Base-by-base conservation (phyloP, 2,329 filamentous ascomycete genomes). In the Akanthomyces lecanii region DNA sequence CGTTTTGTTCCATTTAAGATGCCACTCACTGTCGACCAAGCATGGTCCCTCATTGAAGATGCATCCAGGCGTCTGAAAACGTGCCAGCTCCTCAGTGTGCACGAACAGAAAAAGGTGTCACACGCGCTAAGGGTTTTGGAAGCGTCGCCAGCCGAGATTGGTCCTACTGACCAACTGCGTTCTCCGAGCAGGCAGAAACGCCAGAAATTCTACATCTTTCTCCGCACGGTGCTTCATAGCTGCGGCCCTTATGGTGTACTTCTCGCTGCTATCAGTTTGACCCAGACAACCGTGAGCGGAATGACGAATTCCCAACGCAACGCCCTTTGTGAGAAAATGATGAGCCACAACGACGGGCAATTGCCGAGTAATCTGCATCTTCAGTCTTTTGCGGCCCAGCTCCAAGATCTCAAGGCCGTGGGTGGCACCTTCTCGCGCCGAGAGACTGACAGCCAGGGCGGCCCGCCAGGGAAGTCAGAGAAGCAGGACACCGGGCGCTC, bases 361-460 rank as follows among this genome's bases (percentile, higher is more conserved):
- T 36, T 56, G 10, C 53, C 21, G 28, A 36, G 36, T 56, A 42
- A 56, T 56, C 53, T 14, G 28, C 21, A 56, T 56, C 38, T 45
- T 56, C 21, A 56, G 53, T 56, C 53, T 56, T 56, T 56, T 56
- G 14, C 44, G 21, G 53, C 53, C 53, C 14, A 56, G 53, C 38
- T 56, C 38, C 21, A 21, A 56, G 53, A 4, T 25, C 1, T 56
- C 21, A 44, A 56, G 16, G 36, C 53, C 10, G 21, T 56, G 25
- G 53, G 36, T 42, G n/a, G 53, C 44, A 42, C 23, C 6, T 45
- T 56, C 23, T 45, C 23, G n/a, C 28, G 14, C 53, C 21, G 44
- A 30, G 53, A 42, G 53, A 12, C 28, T 45, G 21, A 56, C 21
- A 56, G 53, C 53, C 14, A 56, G 44, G 25, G 23, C 44, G 1